Evolutionary conservation across 139 green algal genomes (phyloP).

Genomic region (Micromonas commoda): DNA sequence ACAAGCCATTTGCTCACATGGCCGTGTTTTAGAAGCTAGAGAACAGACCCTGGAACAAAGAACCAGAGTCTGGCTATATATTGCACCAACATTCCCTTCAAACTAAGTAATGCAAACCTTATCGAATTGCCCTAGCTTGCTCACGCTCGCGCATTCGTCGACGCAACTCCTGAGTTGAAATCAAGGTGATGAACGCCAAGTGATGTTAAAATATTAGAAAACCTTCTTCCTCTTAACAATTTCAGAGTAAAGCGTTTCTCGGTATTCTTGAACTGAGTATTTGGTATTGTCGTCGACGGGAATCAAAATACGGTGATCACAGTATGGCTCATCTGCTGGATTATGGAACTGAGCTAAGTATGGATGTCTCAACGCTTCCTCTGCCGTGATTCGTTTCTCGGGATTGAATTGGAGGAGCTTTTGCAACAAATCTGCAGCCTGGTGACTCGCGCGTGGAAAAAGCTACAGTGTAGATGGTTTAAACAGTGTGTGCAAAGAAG

Average conservation of each 20-base stretch:
- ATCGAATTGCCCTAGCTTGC: background rate
- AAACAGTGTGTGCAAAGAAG: background rate
- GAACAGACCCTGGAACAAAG: too few relatives aligned
- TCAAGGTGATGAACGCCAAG: background rate
- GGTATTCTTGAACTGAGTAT: slow-evolving; percentile 61
- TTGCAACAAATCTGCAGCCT: slow-evolving; percentile 77
- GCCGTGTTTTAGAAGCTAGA: too few relatives aligned
- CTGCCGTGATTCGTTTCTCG: slow-evolving; percentile 75
- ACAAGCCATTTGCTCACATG: too few relatives aligned
- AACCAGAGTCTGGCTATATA: too few relatives aligned
- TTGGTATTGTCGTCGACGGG: slow-evolving; percentile 94
- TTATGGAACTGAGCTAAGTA: slow-evolving; percentile 95
- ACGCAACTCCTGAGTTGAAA: slow-evolving; percentile 49
- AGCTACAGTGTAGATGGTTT: slow-evolving; percentile 37
- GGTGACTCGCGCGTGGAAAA: slow-evolving; percentile 65
- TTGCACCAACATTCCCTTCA: too few relatives aligned
- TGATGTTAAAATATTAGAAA: background rate
- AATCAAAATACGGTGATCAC: slow-evolving; percentile 64
- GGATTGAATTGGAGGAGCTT: slow-evolving; percentile 75
- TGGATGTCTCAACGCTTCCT: slow-evolving; percentile 83
- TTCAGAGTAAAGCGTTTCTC: slow-evolving; percentile 78
- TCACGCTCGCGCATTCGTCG: slow-evolving; percentile 51
- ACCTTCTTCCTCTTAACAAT: slow-evolving; percentile 77
- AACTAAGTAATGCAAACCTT: background rate
- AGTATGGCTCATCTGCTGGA: slow-evolving; percentile 68